phyloP scores from a whole-genome alignment of 75 land plant genomes.

The Pinus tabuliformis region DNA sequence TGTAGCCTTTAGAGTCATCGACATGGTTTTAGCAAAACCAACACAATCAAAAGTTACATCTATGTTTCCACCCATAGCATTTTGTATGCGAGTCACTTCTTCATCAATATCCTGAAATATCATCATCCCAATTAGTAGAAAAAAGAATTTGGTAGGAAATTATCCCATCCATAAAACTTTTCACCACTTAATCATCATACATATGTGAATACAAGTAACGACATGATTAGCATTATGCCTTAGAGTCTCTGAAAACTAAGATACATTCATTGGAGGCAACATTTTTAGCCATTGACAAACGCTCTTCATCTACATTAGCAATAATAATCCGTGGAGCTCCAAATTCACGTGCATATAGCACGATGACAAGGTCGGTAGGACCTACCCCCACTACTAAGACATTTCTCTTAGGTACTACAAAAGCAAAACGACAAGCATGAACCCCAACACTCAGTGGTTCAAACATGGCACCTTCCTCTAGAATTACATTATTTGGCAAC shows the following conservation, averaged over 20 bases:
- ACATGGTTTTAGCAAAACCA: conserved; percentile 80
- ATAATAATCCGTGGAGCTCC: conserved; percentile 72
- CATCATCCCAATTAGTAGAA: neutral
- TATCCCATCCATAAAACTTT: neutral
- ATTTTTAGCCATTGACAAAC: conserved; percentile 65
- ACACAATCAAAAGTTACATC: conserved; percentile 87
- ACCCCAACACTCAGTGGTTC: conserved; percentile 94
- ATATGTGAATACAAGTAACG: neutral
- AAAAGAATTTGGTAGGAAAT: too few relatives aligned
- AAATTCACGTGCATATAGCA: conserved; percentile 84
- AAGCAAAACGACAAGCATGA: conserved; percentile 78
- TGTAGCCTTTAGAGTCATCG: conserved; percentile 71
- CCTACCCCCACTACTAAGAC: conserved; percentile 82
- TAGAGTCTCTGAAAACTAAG: conserved; percentile 44
- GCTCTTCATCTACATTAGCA: conserved; percentile 69
- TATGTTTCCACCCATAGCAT: conserved; percentile 57
- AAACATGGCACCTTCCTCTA: conserved; percentile 99
- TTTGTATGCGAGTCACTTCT: conserved; percentile 49
- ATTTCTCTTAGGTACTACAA: conserved; percentile 65
- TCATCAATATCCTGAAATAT: conserved; percentile 17
- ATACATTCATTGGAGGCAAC: conserved; percentile 68
- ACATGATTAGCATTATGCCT: neutral
- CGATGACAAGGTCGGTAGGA: conserved; percentile 80
- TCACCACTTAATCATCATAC: neutral
- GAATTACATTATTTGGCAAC: conserved; percentile 81